phyloP scores from a whole-genome alignment of 192 early-diverging fungal genomes.

The Mortierella hygrophila region DNA sequence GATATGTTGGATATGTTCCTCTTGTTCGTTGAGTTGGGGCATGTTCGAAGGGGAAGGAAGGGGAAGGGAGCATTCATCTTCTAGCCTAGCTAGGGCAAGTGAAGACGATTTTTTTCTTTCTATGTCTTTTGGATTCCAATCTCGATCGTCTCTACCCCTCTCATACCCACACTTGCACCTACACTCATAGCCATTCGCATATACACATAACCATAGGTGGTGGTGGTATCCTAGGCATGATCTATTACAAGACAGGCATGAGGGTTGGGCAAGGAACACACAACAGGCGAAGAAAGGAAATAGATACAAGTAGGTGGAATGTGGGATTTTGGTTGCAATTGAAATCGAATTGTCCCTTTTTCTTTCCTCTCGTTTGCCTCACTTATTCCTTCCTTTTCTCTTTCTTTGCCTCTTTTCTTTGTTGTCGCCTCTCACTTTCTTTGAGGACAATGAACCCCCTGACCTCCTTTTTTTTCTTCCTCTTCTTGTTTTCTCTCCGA shows the following conservation, averaged over 20 bases:
- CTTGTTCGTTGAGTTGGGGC: background rate
- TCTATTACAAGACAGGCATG: background rate
- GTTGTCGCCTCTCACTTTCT: background rate
- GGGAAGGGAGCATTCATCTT: conserved; percentile 14
- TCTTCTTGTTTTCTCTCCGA: background rate
- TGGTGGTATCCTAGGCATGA: background rate
- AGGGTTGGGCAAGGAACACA: background rate
- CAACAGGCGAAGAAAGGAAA: background rate
- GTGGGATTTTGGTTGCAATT: conserved; percentile 52
- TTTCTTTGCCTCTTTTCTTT: background rate
- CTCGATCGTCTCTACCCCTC: conserved; percentile 4
- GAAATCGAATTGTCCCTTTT: conserved; percentile 39
- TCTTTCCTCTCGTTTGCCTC: background rate
- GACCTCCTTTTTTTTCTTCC: background rate
- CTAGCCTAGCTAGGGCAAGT: conserved; percentile 22
- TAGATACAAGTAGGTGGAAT: conserved; percentile 20
- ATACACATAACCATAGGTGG: background rate
- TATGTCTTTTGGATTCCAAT: conserved; percentile 21
- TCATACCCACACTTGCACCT: too few relatives aligned
- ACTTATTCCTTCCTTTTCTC: background rate
- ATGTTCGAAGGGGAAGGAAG: background rate
- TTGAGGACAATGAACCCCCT: background rate
- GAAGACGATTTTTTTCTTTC: conserved; percentile 2
- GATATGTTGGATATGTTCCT: background rate
- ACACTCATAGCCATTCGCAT: background rate